Evolutionary conservation across 306 rosid species (phyloP), one percentile per base, ranked within the genome.

Genomic region (apple (Malus domestica)): DNA sequence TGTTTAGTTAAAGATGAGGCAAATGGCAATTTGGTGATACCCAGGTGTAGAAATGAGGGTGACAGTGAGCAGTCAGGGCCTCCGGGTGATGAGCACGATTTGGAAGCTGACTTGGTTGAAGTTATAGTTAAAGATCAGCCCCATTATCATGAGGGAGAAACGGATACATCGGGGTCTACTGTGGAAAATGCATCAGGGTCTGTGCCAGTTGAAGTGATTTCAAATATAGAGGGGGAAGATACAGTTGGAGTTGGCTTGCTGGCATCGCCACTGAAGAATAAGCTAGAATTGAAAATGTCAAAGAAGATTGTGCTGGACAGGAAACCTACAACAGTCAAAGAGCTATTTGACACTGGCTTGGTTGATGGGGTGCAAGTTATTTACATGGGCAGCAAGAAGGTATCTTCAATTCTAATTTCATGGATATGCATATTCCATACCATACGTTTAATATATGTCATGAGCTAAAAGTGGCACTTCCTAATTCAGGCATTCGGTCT

Each of bases 321-420:
- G 87, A 89, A 83, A 80, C 97, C 90, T 12, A 72, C 87, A 79
- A 90, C 96, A 1, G 93, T 90, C 62, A 95, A 83, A 82, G 97
- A 95, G 83, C 96, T 95, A 16, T 92, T 95, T 63, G 93, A 92
- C 16, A 95, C 98, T 44, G 99, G 99, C 51, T 82, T 95, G 74
- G 91, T 95, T 51, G 99, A 95, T n/a, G 99, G 98, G 5, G 84
- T 95, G 79, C 86, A 92, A 0, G 98, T 92, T 72, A 84, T 95
- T 69, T 95, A 95, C 89, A 82, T 90, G 81, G 99, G 99, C 74
- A 84, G 86, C 70, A 89, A 89, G 82, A 92, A 92, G 99, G 99
- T 95, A 68, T 12, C 45, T 77, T 60, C 69, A n/a, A n/a, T 71
- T 64, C 62, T 72, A 58, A 52, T 18, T 75, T 66, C 35, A 65